Evolutionary conservation across 2,329 filamentous ascomycete species (phyloP).

Genomic region (Venturia effusa): DNA sequence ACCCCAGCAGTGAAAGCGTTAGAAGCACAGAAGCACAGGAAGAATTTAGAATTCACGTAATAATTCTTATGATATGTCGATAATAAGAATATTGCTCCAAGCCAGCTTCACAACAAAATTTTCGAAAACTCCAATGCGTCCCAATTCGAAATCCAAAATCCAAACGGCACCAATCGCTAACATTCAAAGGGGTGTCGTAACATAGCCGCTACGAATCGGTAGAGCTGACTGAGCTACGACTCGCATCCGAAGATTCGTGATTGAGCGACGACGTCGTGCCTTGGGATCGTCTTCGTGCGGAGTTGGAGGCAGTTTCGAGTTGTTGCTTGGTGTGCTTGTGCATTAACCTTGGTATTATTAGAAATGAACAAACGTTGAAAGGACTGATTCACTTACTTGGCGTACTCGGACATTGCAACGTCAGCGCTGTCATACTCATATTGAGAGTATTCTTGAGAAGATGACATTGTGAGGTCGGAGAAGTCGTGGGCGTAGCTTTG

Average conservation of each 20-base stretch:
- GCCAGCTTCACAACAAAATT: no score
- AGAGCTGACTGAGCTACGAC: not conserved
- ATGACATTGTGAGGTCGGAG: not conserved
- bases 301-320: not conserved
- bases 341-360: not conserved
- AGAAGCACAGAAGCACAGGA: no score
- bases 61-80: no score
- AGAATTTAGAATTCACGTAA: no score
- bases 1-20: no score
- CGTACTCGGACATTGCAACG: not conserved
- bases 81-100: no score
- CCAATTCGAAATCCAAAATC: no score
- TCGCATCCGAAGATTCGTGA: not conserved
- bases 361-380: not conserved
- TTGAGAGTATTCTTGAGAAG: not conserved
- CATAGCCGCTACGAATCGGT: not conserved
- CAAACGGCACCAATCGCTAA: not conserved
- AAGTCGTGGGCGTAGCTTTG: not conserved
- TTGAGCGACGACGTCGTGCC: not conserved
- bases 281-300: not conserved
- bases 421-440: not conserved
- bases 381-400: not conserved
- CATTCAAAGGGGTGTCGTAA: not conserved
- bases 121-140: no score
- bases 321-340: constrained; percentile 4